These are phyloP conservation scores for Sodiomyces alkalinus DNA, from an alignment of 2,329 filamentous ascomycete genomes.

Conservation along the genomic window DNA sequence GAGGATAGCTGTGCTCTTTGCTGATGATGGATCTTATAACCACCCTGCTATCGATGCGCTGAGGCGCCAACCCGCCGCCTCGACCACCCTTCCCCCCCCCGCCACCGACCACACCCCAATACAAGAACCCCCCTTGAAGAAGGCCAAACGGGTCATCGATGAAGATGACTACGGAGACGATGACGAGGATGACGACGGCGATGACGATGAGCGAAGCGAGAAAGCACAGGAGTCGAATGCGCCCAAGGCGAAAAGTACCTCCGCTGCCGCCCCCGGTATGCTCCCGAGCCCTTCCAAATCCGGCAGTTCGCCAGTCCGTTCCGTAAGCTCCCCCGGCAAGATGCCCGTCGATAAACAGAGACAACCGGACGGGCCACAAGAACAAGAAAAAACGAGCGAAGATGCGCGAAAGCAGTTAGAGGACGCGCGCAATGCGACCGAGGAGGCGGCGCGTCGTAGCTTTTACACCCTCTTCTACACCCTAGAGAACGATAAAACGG, in stretches of 20 bases:
- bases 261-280: conserved; percentile 37
- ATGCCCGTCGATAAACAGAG: conserved; percentile 33
- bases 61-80: conserved; percentile 27
- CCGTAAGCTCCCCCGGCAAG: conserved; percentile 44
- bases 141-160: conserved; percentile 62
- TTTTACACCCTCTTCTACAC: conserved; percentile 94
- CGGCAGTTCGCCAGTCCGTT: conserved; percentile 50
- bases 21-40: conserved; percentile 38
- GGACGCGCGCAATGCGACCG: conserved; percentile 78
- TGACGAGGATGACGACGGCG: conserved; percentile 60
- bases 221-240: no score
- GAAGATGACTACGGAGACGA: conserved; percentile 82
- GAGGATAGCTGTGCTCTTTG: conserved; percentile 63
- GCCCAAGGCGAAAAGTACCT: conserved; percentile 34
- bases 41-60: conserved; percentile 36
- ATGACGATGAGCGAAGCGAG: conserved; percentile 44
- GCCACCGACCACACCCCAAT: conserved; percentile 43
- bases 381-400: conserved; percentile 57
- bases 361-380: conserved; percentile 28
- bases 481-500: conserved; percentile 83
- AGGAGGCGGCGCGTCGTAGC: conserved; percentile 75
- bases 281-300: conserved; percentile 57
- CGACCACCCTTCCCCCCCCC: conserved; percentile 39
- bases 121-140: conserved; percentile 52
- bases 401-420: conserved; percentile 88